phyloP scores from a whole-genome alignment of 768 basidiomycete species.

The Rhodotorula graminis region DNA sequence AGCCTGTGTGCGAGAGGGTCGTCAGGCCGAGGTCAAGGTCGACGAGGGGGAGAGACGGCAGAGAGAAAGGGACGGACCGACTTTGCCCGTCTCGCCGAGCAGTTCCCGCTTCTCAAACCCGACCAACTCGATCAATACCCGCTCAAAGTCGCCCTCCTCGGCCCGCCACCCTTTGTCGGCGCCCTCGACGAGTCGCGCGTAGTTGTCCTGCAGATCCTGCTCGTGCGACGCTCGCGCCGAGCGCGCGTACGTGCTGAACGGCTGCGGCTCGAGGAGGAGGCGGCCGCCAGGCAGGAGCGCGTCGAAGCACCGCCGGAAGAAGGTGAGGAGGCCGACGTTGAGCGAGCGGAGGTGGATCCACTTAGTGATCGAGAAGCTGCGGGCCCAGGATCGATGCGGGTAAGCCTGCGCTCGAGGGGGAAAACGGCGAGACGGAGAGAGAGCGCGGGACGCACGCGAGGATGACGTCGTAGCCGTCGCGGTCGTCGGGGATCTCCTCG shows the following conservation, averaged over 20 bases:
- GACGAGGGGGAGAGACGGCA: no score
- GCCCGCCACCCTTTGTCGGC: conserved; percentile 50
- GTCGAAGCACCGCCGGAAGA: conserved; percentile 62
- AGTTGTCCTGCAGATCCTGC: conserved; percentile 58
- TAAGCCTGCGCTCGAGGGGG: not conserved
- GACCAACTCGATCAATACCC: conserved; percentile 54
- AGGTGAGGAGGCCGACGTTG: conserved; percentile 63
- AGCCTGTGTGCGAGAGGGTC: not conserved
- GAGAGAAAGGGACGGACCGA: conserved; percentile 52
- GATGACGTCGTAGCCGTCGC: conserved; percentile 66
- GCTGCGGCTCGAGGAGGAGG: conserved; percentile 76
- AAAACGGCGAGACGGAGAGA: not conserved
- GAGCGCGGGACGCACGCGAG: conserved; percentile 58
- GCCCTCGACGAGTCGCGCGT: conserved; percentile 56
- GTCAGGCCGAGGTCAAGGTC: not conserved
- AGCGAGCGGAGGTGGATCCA: conserved; percentile 85
- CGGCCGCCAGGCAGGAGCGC: conserved; percentile 58
- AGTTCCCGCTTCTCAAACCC: conserved; percentile 57
- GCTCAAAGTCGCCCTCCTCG: conserved; percentile 53
- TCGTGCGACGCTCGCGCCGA: conserved; percentile 54
- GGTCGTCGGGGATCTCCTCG: conserved; percentile 52
- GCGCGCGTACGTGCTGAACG: conserved; percentile 77
- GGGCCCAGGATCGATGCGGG: not conserved
- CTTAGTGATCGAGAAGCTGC: conserved; percentile 77
- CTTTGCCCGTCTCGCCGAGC: conserved; percentile 53